A percentile compares a stretch with the other conserved stretches of the same genome.
phyloP scores from a whole-genome alignment of 805 yeast species.

The Pichia rugopelliculosa region DNA sequence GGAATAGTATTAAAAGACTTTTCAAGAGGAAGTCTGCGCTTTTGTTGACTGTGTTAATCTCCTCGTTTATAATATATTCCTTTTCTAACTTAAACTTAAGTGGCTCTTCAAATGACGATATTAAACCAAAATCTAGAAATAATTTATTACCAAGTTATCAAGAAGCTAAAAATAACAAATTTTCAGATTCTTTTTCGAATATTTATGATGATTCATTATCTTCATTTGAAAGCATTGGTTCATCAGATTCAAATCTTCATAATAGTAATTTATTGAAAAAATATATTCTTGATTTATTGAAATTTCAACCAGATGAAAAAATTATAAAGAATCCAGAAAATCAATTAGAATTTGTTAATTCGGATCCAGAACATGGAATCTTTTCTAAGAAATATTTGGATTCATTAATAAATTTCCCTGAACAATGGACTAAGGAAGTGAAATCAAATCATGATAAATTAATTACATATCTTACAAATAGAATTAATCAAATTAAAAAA shows the following conservation, averaged over 20 bases:
- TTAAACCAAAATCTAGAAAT: neutral
- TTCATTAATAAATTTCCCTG: conserved; percentile 3
- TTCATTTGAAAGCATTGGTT: neutral
- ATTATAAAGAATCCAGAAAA: neutral
- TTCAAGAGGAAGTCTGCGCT: neutral
- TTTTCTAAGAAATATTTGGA: neutral
- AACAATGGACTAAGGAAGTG: conserved; percentile 5
- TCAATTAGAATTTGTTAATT: conserved; percentile 4
- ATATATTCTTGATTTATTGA: neutral
- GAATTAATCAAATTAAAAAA: neutral
- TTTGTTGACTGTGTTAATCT: neutral
- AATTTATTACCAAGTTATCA: neutral
- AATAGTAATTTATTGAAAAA: conserved; percentile 2
- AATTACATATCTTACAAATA: neutral
- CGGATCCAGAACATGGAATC: neutral
- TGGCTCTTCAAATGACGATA: neutral
- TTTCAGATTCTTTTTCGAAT: neutral
- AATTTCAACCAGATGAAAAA: neutral
- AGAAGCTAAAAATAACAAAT: neutral
- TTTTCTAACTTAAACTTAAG: neutral
- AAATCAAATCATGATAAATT: conserved; percentile 4
- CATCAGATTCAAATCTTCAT: neutral
- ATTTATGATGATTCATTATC: neutral
- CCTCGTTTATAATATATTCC: neutral
- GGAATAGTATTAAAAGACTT: neutral